phyloP scores from a whole-genome alignment of 2,329 filamentous ascomycete genomes.

The Neodidymelliopsis sp. region DNA sequence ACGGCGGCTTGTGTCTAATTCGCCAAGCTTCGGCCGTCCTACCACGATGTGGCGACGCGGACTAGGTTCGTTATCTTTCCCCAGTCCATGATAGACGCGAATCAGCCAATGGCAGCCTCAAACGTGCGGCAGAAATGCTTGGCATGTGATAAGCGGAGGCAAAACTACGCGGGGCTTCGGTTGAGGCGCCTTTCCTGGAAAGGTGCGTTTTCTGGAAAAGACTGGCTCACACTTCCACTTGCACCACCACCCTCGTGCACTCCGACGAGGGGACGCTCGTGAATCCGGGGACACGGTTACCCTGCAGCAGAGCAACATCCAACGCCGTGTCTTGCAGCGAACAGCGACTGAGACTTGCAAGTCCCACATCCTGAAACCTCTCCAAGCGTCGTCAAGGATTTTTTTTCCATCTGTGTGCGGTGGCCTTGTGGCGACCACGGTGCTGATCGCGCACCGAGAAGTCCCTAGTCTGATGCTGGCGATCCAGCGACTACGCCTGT shows the following conservation, averaged over 20 bases:
- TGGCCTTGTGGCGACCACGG: slow-evolving; percentile 17
- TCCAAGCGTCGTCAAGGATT: neutral
- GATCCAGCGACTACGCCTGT: slow-evolving; percentile 20
- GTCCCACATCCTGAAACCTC: neutral
- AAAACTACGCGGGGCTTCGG: slow-evolving; percentile 45
- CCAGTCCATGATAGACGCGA: slow-evolving; percentile 31
- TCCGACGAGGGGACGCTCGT: slow-evolving; percentile 4
- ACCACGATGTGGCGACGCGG: slow-evolving; percentile 32
- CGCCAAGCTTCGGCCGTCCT: slow-evolving; percentile 24
- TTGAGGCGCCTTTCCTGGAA: slow-evolving; percentile 40
- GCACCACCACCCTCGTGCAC: slow-evolving; percentile 30
- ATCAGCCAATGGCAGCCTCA: slow-evolving; percentile 26
- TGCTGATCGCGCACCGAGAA: slow-evolving; percentile 23
- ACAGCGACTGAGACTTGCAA: neutral
- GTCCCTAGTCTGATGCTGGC: slow-evolving; percentile 18
- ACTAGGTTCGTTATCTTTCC: slow-evolving; percentile 43
- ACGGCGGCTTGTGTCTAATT: slow-evolving; percentile 26
- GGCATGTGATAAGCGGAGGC: slow-evolving; percentile 47
- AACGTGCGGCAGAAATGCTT: slow-evolving; percentile 25
- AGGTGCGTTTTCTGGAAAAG: slow-evolving; percentile 42
- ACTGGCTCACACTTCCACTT: slow-evolving; percentile 27
- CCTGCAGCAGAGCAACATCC: slow-evolving; percentile 4
- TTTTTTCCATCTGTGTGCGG: slow-evolving; percentile 1
- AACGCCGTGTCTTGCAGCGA: neutral
- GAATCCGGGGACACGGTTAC: slow-evolving; percentile 4